Evolutionary conservation across 2,329 filamentous ascomycete genomes (phyloP).

Genomic region (Aspergillus texensis): DNA sequence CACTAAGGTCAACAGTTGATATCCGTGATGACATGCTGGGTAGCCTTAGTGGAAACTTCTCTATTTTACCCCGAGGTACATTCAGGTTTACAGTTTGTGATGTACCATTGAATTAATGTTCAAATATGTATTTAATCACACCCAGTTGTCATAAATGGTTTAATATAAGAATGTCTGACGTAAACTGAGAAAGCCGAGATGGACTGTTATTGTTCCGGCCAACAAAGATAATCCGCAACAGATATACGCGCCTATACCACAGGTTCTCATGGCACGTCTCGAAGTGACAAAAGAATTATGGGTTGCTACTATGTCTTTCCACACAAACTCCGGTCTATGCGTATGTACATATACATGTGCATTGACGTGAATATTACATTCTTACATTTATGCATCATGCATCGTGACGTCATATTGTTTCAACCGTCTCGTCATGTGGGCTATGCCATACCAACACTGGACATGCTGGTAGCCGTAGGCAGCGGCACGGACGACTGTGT

Average conservation of each 20-base stretch:
- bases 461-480: slow-evolving; percentile 22
- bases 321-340: background rate
- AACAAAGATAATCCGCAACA: background rate
- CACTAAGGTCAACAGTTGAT: background rate
- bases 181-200: background rate
- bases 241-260: background rate
- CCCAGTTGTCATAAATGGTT: background rate
- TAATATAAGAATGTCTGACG: background rate
- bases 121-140: background rate
- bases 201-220: background rate
- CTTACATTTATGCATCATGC: slow-evolving; percentile 1
- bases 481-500: slow-evolving; percentile 45
- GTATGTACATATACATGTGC: background rate
- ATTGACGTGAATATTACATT: background rate
- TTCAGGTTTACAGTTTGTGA: background rate
- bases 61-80: background rate
- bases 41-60: background rate
- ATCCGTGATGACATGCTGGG: background rate
- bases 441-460: slow-evolving; percentile 7
- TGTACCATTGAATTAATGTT: background rate
- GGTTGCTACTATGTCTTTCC: background rate
- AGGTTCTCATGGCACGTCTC: background rate
- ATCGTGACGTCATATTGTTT: background rate
- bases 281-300: background rate
- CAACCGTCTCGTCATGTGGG: background rate